phyloP scores from a whole-genome alignment of 2,329 filamentous ascomycete species.

The Fusarium kyushuense region DNA sequence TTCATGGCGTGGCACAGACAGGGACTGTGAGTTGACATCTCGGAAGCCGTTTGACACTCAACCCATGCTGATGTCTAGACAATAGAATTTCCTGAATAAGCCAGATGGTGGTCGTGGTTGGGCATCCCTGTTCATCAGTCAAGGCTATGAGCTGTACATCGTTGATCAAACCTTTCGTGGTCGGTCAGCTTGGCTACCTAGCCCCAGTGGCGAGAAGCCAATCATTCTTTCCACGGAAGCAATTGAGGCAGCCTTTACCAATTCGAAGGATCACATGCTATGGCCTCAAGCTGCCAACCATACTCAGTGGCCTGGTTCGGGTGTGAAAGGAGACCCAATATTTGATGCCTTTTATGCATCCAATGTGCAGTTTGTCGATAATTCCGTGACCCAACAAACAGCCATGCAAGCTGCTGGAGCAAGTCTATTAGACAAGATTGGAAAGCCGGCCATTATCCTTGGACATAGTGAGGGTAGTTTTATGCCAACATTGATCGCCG shows the following conservation, averaged over 20 bases:
- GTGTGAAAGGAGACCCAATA: slow-evolving; percentile 27
- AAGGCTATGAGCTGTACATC: slow-evolving; percentile 44
- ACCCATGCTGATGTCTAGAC: not conserved
- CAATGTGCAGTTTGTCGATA: slow-evolving; percentile 42
- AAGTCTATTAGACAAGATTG: slow-evolving; percentile 58
- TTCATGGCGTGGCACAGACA: slow-evolving; percentile 43
- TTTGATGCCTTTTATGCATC: slow-evolving; percentile 45
- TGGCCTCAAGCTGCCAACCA: slow-evolving; percentile 43
- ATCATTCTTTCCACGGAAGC: slow-evolving; percentile 34
- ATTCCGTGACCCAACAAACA: slow-evolving; percentile 36
- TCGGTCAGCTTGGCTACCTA: slow-evolving; percentile 38
- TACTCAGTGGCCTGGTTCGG: slow-evolving; percentile 43
- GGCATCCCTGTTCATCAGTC: slow-evolving; percentile 39
- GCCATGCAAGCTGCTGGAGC: slow-evolving; percentile 49
- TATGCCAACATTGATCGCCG: slow-evolving; percentile 49
- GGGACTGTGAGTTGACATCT: slow-evolving; percentile 28
- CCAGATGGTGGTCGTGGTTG: slow-evolving; percentile 42
- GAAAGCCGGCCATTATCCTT: slow-evolving; percentile 54
- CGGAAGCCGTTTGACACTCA: not conserved
- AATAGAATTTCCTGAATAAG: slow-evolving; percentile 46
- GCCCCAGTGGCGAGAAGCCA: slow-evolving; percentile 17
- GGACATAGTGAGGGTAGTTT: slow-evolving; percentile 62
- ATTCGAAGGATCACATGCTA: slow-evolving; percentile 31
- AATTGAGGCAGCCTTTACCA: slow-evolving; percentile 40
- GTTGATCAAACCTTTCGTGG: slow-evolving; percentile 44